These are phyloP conservation scores for Gillenia trifoliata DNA, from an alignment of 306 rosid species.

Conservation along the genomic window DNA sequence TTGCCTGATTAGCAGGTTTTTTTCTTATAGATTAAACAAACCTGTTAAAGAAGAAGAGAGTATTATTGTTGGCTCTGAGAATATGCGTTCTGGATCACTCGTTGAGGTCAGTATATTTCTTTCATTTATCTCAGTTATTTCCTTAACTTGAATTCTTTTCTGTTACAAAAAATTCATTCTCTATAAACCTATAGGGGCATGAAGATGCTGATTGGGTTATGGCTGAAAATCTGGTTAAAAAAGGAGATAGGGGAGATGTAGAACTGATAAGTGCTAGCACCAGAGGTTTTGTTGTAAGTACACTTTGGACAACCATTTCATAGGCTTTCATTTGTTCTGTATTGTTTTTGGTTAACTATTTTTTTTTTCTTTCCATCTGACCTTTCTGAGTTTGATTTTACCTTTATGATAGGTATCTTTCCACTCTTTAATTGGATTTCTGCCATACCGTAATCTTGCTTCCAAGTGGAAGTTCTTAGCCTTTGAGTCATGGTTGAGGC, in stretches of 20 bases:
- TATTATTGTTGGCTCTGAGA: constrained; percentile 29
- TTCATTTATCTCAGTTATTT: constrained; percentile 16
- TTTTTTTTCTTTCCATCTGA: constrained; percentile 14
- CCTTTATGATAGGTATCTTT: constrained; percentile 73
- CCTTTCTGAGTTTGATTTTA: constrained; percentile 25
- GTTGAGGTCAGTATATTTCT: constrained; percentile 45
- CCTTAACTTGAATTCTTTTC: constrained; percentile 4
- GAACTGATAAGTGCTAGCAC: constrained; percentile 74
- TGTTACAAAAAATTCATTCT: background rate
- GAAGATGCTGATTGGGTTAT: constrained; percentile 73
- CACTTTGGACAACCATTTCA: constrained; percentile 5
- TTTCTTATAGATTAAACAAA: constrained; percentile 56
- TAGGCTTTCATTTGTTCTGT: background rate
- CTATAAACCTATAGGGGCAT: constrained; percentile 38
- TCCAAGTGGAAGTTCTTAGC: constrained; percentile 93
- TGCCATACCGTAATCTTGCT: constrained; percentile 81
- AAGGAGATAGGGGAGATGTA: constrained; percentile 61
- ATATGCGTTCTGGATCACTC: constrained; percentile 31
- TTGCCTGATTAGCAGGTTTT: constrained; percentile 20
- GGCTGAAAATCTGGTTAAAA: constrained; percentile 55
- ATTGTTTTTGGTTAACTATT: background rate
- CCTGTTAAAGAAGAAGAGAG: constrained; percentile 30
- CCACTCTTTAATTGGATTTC: constrained; percentile 81
- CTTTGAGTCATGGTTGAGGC: constrained; percentile 91
- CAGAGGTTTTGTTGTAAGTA: constrained; percentile 89